Conservation (phyloP, 495 filamentous ascomycete species). For the Aspergillus ostianus region DNA sequence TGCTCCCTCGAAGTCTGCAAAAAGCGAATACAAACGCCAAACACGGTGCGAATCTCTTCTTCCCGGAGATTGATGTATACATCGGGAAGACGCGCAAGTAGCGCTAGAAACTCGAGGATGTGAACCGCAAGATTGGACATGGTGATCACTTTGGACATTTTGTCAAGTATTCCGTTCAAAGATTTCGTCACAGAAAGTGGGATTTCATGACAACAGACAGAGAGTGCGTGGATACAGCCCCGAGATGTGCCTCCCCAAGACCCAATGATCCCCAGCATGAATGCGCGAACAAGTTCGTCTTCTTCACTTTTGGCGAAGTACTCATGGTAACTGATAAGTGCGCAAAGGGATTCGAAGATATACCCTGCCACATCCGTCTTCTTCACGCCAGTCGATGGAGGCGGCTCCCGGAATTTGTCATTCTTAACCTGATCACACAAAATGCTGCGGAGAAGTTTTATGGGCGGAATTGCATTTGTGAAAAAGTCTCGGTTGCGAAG, state of each 20-base stretch:
- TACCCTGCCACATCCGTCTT: conserved; percentile 86
- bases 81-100: conserved; percentile 78
- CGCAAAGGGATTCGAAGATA: conserved; percentile 78
- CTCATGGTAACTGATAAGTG: conserved; percentile 83
- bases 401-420: conserved; percentile 72
- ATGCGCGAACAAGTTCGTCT: conserved; percentile 82
- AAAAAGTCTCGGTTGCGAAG: conserved; percentile 90
- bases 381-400: conserved; percentile 68
- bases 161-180: conserved; percentile 78
- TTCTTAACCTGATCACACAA: conserved; percentile 79
- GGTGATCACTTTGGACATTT: conserved; percentile 93
- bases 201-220: conserved; percentile 90
- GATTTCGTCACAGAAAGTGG: conserved; percentile 78
- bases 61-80: conserved; percentile 84
- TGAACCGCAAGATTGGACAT: conserved; percentile 87
- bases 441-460: conserved; percentile 72
- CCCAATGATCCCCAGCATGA: conserved; percentile 74
- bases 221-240: conserved; percentile 89
- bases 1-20: conserved; percentile 70
- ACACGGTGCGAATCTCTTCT: conserved; percentile 86
- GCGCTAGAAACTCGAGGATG: conserved; percentile 87
- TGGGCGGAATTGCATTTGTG: conserved; percentile 61
- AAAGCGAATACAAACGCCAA: conserved; percentile 92
- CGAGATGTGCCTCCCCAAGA: conserved; percentile 84
- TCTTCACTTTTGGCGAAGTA: conserved; percentile 81